These are phyloP conservation scores for Candida vartiovaarae DNA, from an alignment of 805 yeast species.

Conservation along the genomic window DNA sequence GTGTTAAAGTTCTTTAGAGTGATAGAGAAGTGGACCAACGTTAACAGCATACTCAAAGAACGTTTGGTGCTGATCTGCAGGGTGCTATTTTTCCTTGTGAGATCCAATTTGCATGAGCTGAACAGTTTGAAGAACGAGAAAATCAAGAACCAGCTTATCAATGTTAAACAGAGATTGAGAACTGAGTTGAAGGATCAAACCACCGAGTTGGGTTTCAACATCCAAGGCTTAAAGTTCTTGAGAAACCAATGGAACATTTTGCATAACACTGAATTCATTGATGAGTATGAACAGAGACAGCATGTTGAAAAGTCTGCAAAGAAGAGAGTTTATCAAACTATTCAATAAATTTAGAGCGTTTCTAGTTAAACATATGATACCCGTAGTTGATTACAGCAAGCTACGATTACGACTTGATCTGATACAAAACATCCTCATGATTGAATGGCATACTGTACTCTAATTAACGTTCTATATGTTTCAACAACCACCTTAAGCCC, in stretches of 20 bases:
- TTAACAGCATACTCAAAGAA: slow-evolving; percentile 36
- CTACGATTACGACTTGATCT: too few species aligned
- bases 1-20: slow-evolving; percentile 64
- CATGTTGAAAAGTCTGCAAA: slow-evolving; percentile 48
- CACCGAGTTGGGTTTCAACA: slow-evolving; percentile 70
- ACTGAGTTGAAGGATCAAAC: slow-evolving; percentile 42
- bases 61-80: slow-evolving; percentile 63
- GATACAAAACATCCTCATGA: too few species aligned
- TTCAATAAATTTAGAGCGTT: slow-evolving; percentile 14
- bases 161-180: slow-evolving; percentile 59
- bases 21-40: slow-evolving; percentile 66
- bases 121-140: slow-evolving; percentile 57
- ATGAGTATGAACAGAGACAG: slow-evolving; percentile 50
- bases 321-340: slow-evolving; percentile 69
- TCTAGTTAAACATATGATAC: too few species aligned
- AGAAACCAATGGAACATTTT: slow-evolving; percentile 71
- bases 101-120: slow-evolving; percentile 72
- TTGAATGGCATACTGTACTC: too few species aligned
- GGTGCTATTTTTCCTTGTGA: slow-evolving; percentile 66
- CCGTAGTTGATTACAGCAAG: too few species aligned
- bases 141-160: slow-evolving; percentile 56
- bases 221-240: slow-evolving; percentile 72
- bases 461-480: too few species aligned
- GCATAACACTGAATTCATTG: slow-evolving; percentile 70
- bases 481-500: slow-evolving; percentile 40